Percentiles rank a stretch among this genome's conserved stretches.
Evolutionary conservation across 2,329 filamentous ascomycete species (phyloP).

Genomic region (Alternaria sp.): DNA sequence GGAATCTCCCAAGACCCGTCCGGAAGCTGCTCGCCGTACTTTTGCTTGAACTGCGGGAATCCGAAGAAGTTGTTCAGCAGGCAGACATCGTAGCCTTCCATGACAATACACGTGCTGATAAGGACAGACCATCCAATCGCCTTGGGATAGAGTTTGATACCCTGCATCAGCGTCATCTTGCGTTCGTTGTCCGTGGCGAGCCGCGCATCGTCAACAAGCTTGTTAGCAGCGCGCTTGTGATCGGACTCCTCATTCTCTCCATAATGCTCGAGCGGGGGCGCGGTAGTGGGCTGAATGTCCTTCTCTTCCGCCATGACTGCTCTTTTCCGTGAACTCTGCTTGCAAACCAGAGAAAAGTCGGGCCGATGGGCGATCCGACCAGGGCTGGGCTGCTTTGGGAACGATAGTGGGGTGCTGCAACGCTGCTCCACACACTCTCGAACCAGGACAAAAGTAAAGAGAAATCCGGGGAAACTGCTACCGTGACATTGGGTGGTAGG

Average conservation of each 20-base stretch:
- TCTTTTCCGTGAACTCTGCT: neutral
- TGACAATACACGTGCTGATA: conserved; percentile 88
- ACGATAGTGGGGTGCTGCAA: conserved; percentile 4
- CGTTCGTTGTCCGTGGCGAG: conserved; percentile 57
- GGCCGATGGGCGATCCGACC: conserved; percentile 2
- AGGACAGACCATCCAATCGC: conserved; percentile 82
- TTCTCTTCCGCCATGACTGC: conserved; percentile 22
- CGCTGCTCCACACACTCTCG: conserved; percentile 2
- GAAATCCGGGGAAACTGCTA: conserved; percentile 23
- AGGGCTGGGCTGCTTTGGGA: neutral
- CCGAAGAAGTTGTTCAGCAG: conserved; percentile 80
- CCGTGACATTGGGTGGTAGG: conserved; percentile 20
- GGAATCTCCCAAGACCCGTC: conserved; percentile 53
- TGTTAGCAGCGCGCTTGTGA: conserved; percentile 38
- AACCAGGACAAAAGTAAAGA: conserved; percentile 6
- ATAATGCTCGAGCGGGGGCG: conserved; percentile 16
- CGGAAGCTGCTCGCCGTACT: conserved; percentile 51
- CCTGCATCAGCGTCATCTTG: conserved; percentile 68
- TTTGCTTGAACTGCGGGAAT: conserved; percentile 55
- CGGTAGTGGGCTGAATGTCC: conserved; percentile 28
- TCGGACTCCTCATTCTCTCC: conserved; percentile 15
- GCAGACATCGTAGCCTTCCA: conserved; percentile 88
- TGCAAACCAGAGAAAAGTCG: neutral
- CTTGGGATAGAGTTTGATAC: conserved; percentile 83
- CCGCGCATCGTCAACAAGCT: conserved; percentile 51